phyloP scores from a whole-genome alignment of 2,329 filamentous ascomycete genomes.

The Didymella pinodella region DNA sequence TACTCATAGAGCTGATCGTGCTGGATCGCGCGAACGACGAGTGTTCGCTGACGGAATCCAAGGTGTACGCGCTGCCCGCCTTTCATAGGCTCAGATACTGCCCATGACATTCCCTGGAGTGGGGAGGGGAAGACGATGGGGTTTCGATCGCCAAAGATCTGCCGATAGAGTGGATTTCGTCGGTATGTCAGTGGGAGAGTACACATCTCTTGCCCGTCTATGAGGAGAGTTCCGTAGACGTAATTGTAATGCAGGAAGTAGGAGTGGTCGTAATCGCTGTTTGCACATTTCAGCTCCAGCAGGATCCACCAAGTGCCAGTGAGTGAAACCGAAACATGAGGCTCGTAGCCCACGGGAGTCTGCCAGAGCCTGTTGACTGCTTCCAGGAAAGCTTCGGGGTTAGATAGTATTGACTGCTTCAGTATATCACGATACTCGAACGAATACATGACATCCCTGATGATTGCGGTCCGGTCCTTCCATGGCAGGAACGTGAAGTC shows the following conservation, averaged over 20 bases:
- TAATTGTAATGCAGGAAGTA: slow-evolving; percentile 56
- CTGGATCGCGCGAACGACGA: slow-evolving; percentile 57
- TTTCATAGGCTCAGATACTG: slow-evolving; percentile 47
- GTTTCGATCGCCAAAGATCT: slow-evolving; percentile 63
- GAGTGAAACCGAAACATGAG: slow-evolving; percentile 17
- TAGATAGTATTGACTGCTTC: slow-evolving; percentile 42
- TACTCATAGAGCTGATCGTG: slow-evolving; percentile 44
- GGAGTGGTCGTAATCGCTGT: slow-evolving; percentile 23
- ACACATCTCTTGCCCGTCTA: slow-evolving; percentile 59
- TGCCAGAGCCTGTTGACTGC: slow-evolving; percentile 58
- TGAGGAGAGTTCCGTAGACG: slow-evolving; percentile 58
- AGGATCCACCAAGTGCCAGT: slow-evolving; percentile 47
- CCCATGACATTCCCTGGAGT: slow-evolving; percentile 61
- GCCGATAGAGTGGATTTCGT: slow-evolving; percentile 53
- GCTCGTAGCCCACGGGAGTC: slow-evolving; percentile 29
- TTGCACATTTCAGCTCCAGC: slow-evolving; percentile 27
- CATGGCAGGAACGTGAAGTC: slow-evolving; percentile 49
- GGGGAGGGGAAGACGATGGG: slow-evolving; percentile 63
- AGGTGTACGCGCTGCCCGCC: slow-evolving; percentile 62
- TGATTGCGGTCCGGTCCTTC: slow-evolving; percentile 50
- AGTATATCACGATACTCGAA: slow-evolving; percentile 51
- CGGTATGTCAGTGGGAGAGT: slow-evolving; percentile 63
- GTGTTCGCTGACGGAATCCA: slow-evolving; percentile 53
- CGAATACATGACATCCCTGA: slow-evolving; percentile 59
- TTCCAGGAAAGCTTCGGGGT: slow-evolving; percentile 39